Evolutionary conservation across 75 land plant genomes (phyloP), one percentile per base, ranked within the genome.

Genomic region (Cunninghamia lanceolata): DNA sequence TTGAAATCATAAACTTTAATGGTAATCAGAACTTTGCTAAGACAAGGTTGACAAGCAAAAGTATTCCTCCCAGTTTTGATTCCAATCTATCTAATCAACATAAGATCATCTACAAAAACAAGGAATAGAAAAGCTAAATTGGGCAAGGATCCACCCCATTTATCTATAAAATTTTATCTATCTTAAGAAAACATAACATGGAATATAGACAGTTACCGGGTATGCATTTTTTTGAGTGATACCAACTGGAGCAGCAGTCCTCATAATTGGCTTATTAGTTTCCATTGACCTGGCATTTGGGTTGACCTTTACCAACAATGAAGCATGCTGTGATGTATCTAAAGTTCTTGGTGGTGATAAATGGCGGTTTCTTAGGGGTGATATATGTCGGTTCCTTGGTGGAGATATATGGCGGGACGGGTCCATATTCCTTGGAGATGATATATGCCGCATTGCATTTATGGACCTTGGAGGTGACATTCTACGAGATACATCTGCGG

Each of bases 341-440:
- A 78, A 8, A 36, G 82, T 36, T 86, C 85, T 84, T 21, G 76
- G 38, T 16, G 85, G 39, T 28, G 88, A 70, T 32, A 84, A 50
- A 84, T 83, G 54, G 32, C 85, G 90, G 4, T 86, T 82, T 35
- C 89, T 87, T 52, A 85, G 76, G 16, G 90, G 83, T 11, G 93
- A 92, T 16, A 87, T 50, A 66, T 71, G 70, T 43, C 89, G 77
- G 50, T 80, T 5, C 86, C 88, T 87, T 71, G 86, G 89, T 21
- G 93, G 88, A 6, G 91, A 91, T 45, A 86, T 89, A 82, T 38
- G 91, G 45, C 90, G 88, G n/a, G 85, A 82, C n/a, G 82, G 70
- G 85, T 91, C 88, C 63, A 91, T 36, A 50, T 66, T 79, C 92
- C 90, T 89, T 30, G 90, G n/a, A 43, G 90, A 86, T 43, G 82